Conservation (phyloP, 1,284 basidiomycete species). For the Boletus calvinii region DNA sequence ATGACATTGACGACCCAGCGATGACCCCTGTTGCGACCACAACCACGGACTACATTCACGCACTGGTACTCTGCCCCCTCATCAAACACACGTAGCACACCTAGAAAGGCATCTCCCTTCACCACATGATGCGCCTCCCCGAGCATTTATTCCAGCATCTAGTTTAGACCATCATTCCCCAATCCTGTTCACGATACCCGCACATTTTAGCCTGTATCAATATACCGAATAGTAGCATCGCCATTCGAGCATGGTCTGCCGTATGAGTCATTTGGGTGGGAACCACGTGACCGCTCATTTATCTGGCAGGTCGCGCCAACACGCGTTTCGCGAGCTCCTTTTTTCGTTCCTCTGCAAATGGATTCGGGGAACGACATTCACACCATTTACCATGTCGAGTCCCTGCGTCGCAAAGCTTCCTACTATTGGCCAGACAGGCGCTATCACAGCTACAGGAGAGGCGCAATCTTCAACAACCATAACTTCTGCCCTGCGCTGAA, state of each 20-base stretch:
- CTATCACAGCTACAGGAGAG: slow-evolving; percentile 4
- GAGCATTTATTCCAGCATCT: slow-evolving; percentile 31
- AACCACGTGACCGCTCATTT: slow-evolving; percentile 18
- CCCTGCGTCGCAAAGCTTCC: slow-evolving; percentile 25
- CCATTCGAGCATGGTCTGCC: background rate
- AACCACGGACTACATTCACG: slow-evolving; percentile 7
- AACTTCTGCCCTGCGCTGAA: slow-evolving; percentile 33
- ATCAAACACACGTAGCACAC: slow-evolving; percentile 10
- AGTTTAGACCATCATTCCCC: slow-evolving; percentile 28
- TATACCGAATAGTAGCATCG: slow-evolving; percentile 22
- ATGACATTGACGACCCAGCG: slow-evolving; percentile 7
- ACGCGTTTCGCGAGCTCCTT: slow-evolving; percentile 9
- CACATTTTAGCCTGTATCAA: slow-evolving; percentile 31
- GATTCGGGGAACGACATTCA: slow-evolving; percentile 6
- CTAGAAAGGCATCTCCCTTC: slow-evolving; percentile 6
- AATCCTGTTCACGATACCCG: slow-evolving; percentile 26
- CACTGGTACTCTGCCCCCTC: slow-evolving; percentile 1
- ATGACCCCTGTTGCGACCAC: slow-evolving; percentile 16
- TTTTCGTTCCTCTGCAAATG: slow-evolving; percentile 8
- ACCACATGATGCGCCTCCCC: slow-evolving; percentile 2
- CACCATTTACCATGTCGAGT: slow-evolving; percentile 31
- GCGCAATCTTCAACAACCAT: background rate
- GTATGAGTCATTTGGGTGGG: background rate
- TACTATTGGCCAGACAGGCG: slow-evolving; percentile 29
- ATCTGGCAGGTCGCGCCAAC: background rate